phyloP scores from a whole-genome alignment of 139 green algal species.

The Coelastrella sp. region DNA sequence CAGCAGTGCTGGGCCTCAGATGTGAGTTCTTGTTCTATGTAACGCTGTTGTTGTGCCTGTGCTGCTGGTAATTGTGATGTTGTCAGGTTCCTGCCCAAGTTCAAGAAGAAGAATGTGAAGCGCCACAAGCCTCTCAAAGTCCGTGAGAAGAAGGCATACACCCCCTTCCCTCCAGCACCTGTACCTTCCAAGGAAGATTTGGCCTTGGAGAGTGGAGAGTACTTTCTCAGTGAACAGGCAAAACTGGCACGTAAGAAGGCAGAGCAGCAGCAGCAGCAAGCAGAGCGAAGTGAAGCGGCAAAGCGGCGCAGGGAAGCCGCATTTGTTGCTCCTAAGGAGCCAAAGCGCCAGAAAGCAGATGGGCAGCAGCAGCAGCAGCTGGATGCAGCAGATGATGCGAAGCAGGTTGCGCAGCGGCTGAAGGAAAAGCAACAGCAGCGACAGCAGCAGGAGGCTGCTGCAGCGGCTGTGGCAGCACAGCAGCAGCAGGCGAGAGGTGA shows the following conservation, averaged over 20 bases:
- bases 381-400: slow-evolving; percentile 46
- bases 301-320: slow-evolving; percentile 82
- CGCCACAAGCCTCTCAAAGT: slow-evolving; percentile 84
- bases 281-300: slow-evolving; percentile 60
- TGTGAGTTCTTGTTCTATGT: neutral
- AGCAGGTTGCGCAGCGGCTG: slow-evolving; percentile 57
- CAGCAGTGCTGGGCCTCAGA: no score
- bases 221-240: slow-evolving; percentile 90
- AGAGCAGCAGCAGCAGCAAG: slow-evolving; percentile 64
- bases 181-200: slow-evolving; percentile 91
- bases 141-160: slow-evolving; percentile 83
- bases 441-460: slow-evolving; percentile 14
- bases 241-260: slow-evolving; percentile 68
- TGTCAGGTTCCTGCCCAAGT: slow-evolving; percentile 97
- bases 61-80: neutral
- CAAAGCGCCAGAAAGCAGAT: neutral
- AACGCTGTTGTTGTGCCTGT: neutral
- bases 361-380: slow-evolving; percentile 12
- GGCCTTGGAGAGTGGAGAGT: slow-evolving; percentile 96
- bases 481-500: neutral
- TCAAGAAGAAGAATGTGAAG: slow-evolving; percentile 99
- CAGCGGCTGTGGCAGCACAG: slow-evolving; percentile 1
- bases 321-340: slow-evolving; percentile 87
- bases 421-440: slow-evolving; percentile 66
- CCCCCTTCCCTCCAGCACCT: slow-evolving; percentile 96